Base-by-base conservation (phyloP, 306 rosid genomes). In the Hippophae rhamnoides region DNA sequence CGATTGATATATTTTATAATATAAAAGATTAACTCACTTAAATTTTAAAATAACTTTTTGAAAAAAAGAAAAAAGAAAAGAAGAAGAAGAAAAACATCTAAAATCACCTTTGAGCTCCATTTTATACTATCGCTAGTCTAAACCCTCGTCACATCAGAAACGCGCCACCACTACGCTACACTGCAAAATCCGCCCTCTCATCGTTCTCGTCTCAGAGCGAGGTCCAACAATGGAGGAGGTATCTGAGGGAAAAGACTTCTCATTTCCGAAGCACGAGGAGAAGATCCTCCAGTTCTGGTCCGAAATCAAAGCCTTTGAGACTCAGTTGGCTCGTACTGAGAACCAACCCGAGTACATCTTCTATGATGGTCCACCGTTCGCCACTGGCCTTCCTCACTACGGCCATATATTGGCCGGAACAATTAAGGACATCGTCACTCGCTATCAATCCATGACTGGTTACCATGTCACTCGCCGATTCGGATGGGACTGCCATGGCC, bases 401-500 rank as follows among this genome's bases (percentile, higher is more conserved):
- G 98, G 98, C 49, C 96, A 92, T 85, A 92, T 92, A 41, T 75
- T 92, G 66, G 89, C 98, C 60, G 96, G 96, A 3, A 92, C 98
- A 18, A 92, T 92, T 76, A 92, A 92, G 68, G 98, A 92, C 74
- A 79, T 92, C 60, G 89, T 92, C 64, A 87, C 98, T 0, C 87
- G 98, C 47, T 87, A 83, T 76, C 96, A 87, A 12, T 65, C 94
- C 62, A 83, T 85, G 95, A 78, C 77, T 4, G 98, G 98, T 51
- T 82, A 77, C 68, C 98, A 92, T 46, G 96, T 92, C 66, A 92
- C 92, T 6, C 96, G 98, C 69, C 96, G 96, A 45, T 92, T 92
- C 67, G 98, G 96, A 56, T 92, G 98, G 98, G 98, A 92, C 50
- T 92, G 98, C 69, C 98, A 92, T 41, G 96, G 98, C 63, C 79